These are phyloP conservation scores for Termitomyces sp. DNA, from an alignment of 1,284 basidiomycete species.

Conservation along the genomic window DNA sequence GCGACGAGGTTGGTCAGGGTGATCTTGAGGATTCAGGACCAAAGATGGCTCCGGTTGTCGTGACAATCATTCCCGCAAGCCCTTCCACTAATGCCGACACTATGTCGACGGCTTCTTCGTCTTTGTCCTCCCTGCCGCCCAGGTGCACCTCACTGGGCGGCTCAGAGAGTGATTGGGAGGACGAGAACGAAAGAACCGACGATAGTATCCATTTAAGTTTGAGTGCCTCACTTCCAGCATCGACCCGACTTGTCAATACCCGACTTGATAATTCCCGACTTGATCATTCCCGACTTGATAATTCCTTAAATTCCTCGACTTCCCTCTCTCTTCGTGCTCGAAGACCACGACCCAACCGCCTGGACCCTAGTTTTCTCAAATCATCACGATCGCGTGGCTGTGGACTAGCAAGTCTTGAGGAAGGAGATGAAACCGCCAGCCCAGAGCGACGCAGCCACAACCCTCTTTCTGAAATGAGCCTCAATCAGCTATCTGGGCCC, in stretches of 20 bases:
- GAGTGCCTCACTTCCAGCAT: constrained; percentile 32
- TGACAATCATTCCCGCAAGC: constrained; percentile 41
- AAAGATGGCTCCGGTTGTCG: constrained; percentile 27
- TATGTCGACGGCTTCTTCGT: constrained; percentile 23
- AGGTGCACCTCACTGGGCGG: constrained; percentile 43
- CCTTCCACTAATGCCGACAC: constrained; percentile 26
- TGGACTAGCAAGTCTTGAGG: constrained; percentile 59
- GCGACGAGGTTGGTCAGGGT: constrained; percentile 83
- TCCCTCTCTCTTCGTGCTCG: constrained; percentile 26
- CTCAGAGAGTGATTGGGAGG: constrained; percentile 85
- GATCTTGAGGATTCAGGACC: constrained; percentile 67
- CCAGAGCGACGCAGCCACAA: constrained; percentile 18
- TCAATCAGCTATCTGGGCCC: constrained; percentile 42
- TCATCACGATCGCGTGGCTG: constrained; percentile 38
- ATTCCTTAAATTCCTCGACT: constrained; percentile 25
- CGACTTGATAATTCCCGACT: constrained; percentile 21
- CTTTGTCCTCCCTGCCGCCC: constrained; percentile 21
- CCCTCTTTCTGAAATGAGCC: constrained; percentile 59
- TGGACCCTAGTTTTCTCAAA: constrained; percentile 68
- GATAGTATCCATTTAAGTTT: constrained; percentile 58
- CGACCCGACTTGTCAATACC: too few species aligned
- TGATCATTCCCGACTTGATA: constrained; percentile 17
- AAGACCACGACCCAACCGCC: constrained; percentile 55
- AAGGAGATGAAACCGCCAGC: constrained; percentile 56
- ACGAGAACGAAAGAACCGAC: constrained; percentile 65